Evolutionary conservation across 2,329 filamentous ascomycete species (phyloP).

Genomic region (Orbilia javanica): DNA sequence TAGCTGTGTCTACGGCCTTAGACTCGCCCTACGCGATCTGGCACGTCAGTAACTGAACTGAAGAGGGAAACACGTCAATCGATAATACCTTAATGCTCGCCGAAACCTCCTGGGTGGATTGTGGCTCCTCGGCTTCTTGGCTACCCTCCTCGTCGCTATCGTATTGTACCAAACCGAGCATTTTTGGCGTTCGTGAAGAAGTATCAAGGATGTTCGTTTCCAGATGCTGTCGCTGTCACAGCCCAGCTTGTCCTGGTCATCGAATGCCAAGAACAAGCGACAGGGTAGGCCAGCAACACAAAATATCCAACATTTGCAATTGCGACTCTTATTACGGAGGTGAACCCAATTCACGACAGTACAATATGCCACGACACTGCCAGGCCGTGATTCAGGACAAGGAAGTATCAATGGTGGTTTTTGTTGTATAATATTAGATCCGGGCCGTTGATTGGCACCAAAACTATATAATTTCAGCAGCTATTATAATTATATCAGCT

Average conservation of each 20-base stretch:
- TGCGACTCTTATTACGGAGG: background rate
- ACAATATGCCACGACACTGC: too few relatives aligned
- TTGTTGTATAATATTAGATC: too few relatives aligned
- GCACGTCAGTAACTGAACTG: conserved; percentile 52
- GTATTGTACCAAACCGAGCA: conserved; percentile 64
- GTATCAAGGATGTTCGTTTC: conserved; percentile 1
- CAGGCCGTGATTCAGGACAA: too few relatives aligned
- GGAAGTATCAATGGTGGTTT: too few relatives aligned
- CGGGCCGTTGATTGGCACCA: too few relatives aligned
- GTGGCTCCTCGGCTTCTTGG: conserved; percentile 40
- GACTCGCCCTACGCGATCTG: conserved; percentile 54
- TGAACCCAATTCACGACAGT: too few relatives aligned
- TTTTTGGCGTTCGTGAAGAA: conserved; percentile 28
- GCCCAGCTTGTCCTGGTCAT: background rate
- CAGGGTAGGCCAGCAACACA: conserved; percentile 11
- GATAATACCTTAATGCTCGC: conserved; percentile 44
- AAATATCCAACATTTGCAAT: conserved; percentile 13
- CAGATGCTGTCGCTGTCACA: conserved; percentile 1
- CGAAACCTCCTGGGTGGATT: background rate
- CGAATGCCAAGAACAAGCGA: background rate
- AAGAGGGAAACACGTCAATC: background rate
- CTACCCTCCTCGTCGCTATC: conserved; percentile 64
- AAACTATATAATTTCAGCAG: too few relatives aligned
- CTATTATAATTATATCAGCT: too few relatives aligned
- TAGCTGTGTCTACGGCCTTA: conserved; percentile 8